A percentile compares a stretch with the other conserved stretches of the same genome.
Evolutionary conservation across 257 asterid genomes (phyloP).

Genomic region (Solanum piurae): DNA sequence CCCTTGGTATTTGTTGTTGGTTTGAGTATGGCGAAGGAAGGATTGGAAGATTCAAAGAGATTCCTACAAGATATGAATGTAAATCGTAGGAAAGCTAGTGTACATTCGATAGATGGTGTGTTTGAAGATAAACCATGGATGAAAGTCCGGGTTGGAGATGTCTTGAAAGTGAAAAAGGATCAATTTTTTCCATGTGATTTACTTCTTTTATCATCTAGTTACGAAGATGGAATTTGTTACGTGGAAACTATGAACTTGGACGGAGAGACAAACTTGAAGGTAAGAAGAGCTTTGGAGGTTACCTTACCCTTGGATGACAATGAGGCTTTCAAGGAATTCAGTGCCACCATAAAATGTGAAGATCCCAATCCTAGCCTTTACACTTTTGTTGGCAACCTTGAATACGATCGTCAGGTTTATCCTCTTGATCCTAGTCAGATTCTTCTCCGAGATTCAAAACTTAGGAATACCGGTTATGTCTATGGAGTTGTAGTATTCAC

Average conservation of each 20-base stretch:
- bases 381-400: slow-evolving; percentile 80
- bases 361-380: slow-evolving; percentile 95
- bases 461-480: slow-evolving; percentile 68
- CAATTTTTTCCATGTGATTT: slow-evolving; percentile 86
- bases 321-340: slow-evolving; percentile 55
- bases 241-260: slow-evolving; percentile 97
- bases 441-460: slow-evolving; percentile 93
- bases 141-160: slow-evolving; percentile 84
- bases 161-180: slow-evolving; percentile 85
- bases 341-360: slow-evolving; percentile 65
- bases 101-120: slow-evolving; percentile 56
- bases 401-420: slow-evolving; percentile 46
- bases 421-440: slow-evolving; percentile 89
- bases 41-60: slow-evolving; percentile 84
- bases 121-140: slow-evolving; percentile 73
- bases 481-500: slow-evolving; percentile 87
- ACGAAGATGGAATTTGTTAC: slow-evolving; percentile 90
- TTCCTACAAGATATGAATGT: slow-evolving; percentile 93
- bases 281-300: slow-evolving; percentile 66
- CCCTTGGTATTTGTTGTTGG: slow-evolving; percentile 92
- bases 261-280: slow-evolving; percentile 94
- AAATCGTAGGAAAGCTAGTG: slow-evolving; percentile 55
- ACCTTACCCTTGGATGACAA: slow-evolving; percentile 59
- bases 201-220: slow-evolving; percentile 77
- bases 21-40: slow-evolving; percentile 96